Evolutionary conservation across 129 eudicot species (phyloP).

Genomic region (Scalesia atractyloides): DNA sequence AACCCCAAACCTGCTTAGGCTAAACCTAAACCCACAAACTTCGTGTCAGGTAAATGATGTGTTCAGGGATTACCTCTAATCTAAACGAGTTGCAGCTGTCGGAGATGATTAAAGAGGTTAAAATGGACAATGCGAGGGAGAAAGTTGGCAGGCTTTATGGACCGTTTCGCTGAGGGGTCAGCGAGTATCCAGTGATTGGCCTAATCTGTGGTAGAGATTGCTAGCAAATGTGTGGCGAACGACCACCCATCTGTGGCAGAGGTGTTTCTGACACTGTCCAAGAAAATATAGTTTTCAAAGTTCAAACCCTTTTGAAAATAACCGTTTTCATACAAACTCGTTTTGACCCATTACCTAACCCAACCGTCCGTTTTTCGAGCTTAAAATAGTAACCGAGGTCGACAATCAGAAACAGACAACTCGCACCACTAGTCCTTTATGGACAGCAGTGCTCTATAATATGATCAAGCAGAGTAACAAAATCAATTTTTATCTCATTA

Average conservation of each 20-base stretch:
- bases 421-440: not conserved
- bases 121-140: constrained; percentile 60
- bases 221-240: constrained; percentile 64
- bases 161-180: constrained; percentile 46
- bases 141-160: constrained; percentile 57
- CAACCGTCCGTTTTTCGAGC: too few relatives aligned
- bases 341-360: too few relatives aligned
- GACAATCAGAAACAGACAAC: too few relatives aligned
- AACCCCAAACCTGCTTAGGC: too few relatives aligned
- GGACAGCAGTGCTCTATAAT: not conserved
- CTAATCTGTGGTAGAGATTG: constrained; percentile 62
- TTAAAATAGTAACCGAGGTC: too few relatives aligned
- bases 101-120: constrained; percentile 38
- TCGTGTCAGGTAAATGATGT: too few relatives aligned
- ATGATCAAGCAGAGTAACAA: constrained; percentile 1
- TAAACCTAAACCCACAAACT: too few relatives aligned
- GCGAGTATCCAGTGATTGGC: constrained; percentile 78
- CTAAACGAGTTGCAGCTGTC: constrained; percentile 28
- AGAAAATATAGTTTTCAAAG: constrained; percentile 24
- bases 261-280: constrained; percentile 53
- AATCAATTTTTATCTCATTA: not conserved
- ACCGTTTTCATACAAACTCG: too few relatives aligned
- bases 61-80: too few relatives aligned
- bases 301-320: not conserved
- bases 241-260: constrained; percentile 56